Evolutionary conservation across 31 red algal genomes (phyloP).

Genomic region (Endocladia muricata): DNA sequence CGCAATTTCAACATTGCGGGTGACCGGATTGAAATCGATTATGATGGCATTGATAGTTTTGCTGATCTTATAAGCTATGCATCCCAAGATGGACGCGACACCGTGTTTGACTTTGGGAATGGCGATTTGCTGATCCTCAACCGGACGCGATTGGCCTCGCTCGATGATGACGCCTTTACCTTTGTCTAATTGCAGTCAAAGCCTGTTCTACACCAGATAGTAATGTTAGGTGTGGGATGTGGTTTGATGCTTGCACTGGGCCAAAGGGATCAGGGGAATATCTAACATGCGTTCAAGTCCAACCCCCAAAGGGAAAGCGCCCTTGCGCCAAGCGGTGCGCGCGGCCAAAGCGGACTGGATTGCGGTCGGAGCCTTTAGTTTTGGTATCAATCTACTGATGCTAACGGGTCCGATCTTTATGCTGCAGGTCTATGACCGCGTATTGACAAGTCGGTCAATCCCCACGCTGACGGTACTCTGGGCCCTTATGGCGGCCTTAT

Average conservation of each 20-base stretch:
- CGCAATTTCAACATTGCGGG: background rate
- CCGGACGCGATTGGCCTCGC: background rate
- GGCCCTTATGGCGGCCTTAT: background rate
- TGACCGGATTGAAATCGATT: constrained; percentile 7
- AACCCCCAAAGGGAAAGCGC: too few relatives aligned
- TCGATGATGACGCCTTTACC: background rate
- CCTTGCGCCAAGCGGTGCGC: too few relatives aligned
- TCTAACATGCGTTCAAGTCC: too few relatives aligned
- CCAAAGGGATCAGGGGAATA: too few relatives aligned
- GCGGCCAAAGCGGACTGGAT: background rate
- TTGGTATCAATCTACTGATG: constrained; percentile 15
- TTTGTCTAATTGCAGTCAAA: too few relatives aligned
- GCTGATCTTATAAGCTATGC: background rate
- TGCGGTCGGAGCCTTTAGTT: background rate
- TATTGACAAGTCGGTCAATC: background rate
- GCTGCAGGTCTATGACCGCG: constrained; percentile 12
- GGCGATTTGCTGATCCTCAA: background rate
- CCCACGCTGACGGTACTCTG: background rate
- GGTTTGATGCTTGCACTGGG: too few relatives aligned
- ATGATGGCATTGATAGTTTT: background rate
- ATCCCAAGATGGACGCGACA: background rate
- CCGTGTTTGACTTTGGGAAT: background rate
- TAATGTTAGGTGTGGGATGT: too few relatives aligned
- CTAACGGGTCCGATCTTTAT: background rate
- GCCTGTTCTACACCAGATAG: too few relatives aligned